Percentiles rank a stretch among this genome's conserved stretches.
Conservation (phyloP, 495 filamentous ascomycete genomes). For the Usnea hakonensis region DNA sequence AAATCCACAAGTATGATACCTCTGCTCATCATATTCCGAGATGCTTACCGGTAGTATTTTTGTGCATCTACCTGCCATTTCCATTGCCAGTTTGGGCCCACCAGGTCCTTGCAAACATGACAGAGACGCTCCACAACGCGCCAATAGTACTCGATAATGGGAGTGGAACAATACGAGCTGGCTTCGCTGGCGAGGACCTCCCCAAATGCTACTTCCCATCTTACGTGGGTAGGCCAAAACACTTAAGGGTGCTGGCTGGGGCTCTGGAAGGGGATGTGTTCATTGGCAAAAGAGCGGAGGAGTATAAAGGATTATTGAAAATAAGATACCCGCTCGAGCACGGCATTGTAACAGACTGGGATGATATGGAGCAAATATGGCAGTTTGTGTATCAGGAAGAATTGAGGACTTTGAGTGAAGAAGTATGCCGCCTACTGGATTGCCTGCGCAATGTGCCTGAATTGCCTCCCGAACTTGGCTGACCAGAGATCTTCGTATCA, state of each 20-base stretch:
- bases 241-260: conserved; percentile 89
- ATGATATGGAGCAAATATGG: conserved; percentile 99
- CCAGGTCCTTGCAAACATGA: conserved; percentile 43
- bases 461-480: background rate
- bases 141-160: conserved; percentile 99
- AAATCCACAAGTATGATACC: background rate
- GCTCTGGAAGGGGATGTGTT: conserved; percentile 96
- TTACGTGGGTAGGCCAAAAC: conserved; percentile 94
- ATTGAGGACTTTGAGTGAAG: conserved; percentile 92
- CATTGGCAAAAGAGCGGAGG: conserved; percentile 87
- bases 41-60: background rate
- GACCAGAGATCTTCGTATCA: background rate
- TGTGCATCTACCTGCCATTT: background rate
- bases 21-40: background rate
- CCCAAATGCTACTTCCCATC: conserved; percentile 98
- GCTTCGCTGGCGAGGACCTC: conserved; percentile 90
- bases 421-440: conserved; percentile 45
- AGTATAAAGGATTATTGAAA: conserved; percentile 87
- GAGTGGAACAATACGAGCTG: conserved; percentile 92
- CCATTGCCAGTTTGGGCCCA: background rate
- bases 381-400: conserved; percentile 75
- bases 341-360: conserved; percentile 98
- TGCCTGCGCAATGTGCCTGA: background rate
- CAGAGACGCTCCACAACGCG: conserved; percentile 86
- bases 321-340: conserved; percentile 94